Evolutionary conservation across 768 basidiomycete species (phyloP).

Genomic region (Hygrophoropsis aurantiaca): DNA sequence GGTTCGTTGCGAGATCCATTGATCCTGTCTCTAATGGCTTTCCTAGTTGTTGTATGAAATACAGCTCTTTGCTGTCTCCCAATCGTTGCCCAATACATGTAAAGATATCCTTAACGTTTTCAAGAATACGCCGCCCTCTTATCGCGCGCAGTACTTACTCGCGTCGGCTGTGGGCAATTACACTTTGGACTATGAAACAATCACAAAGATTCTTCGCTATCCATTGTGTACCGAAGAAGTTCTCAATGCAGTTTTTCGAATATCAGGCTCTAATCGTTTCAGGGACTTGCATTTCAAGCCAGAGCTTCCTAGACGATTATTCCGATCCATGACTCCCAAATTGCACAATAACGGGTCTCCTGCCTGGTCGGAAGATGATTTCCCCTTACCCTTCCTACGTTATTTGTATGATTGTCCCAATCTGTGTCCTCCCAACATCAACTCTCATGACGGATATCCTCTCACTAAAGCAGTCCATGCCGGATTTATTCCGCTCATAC

Average conservation of each 20-base stretch:
- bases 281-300: slow-evolving; percentile 27
- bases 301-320: slow-evolving; percentile 67
- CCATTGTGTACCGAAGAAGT: slow-evolving; percentile 37
- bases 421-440: slow-evolving; percentile 44
- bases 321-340: slow-evolving; percentile 48
- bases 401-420: slow-evolving; percentile 48
- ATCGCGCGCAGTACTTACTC: slow-evolving; percentile 68
- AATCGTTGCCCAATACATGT: slow-evolving; percentile 59
- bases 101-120: slow-evolving; percentile 54
- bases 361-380: slow-evolving; percentile 48
- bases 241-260: slow-evolving; percentile 47
- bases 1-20: slow-evolving; percentile 1
- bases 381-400: slow-evolving; percentile 64
- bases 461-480: slow-evolving; percentile 77
- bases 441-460: slow-evolving; percentile 80
- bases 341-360: slow-evolving; percentile 9
- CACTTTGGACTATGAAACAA: slow-evolving; percentile 17
- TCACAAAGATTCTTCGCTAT: slow-evolving; percentile 50
- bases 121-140: slow-evolving; percentile 51
- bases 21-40: slow-evolving; percentile 12
- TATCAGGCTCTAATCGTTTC: not conserved
- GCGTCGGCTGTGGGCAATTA: slow-evolving; percentile 24
- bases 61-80: slow-evolving; percentile 68
- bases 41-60: slow-evolving; percentile 76
- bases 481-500: slow-evolving; percentile 60